Conservation (phyloP, 2,329 filamentous ascomycete species). For the Trichocomaceae sp. region DNA sequence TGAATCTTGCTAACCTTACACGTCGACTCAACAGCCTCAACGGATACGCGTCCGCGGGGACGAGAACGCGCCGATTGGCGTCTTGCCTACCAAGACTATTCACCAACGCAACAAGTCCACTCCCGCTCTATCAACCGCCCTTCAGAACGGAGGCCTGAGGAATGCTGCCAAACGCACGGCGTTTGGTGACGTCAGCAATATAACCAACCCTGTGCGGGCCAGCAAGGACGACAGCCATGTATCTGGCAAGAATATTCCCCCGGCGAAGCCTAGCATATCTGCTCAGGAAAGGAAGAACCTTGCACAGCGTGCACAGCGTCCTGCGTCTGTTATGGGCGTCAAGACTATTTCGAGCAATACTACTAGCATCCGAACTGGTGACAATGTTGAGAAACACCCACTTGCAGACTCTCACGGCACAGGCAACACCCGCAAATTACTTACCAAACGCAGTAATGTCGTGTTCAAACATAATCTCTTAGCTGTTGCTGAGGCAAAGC, state of each 20-base stretch:
- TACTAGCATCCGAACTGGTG: conserved; percentile 26
- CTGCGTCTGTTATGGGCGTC: conserved; percentile 37
- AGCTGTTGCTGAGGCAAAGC: conserved; percentile 28
- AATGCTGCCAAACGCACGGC: conserved; percentile 66
- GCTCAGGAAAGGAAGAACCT: conserved; percentile 39
- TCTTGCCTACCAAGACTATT: conserved; percentile 51
- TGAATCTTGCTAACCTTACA: conserved; percentile 4
- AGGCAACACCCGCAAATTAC: conserved; percentile 41
- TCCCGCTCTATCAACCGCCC: conserved; percentile 51
- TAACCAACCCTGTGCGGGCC: conserved; percentile 32
- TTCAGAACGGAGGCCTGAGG: conserved; percentile 53
- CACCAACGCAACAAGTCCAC: conserved; percentile 80
- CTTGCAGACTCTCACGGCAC: conserved; percentile 21
- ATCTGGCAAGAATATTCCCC: conserved; percentile 40
- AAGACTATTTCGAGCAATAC: conserved; percentile 34
- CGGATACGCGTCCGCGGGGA: conserved; percentile 59
- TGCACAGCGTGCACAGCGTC: conserved; percentile 57
- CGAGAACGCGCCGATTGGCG: conserved; percentile 59
- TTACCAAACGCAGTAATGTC: conserved; percentile 48
- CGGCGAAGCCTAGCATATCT: conserved; percentile 24
- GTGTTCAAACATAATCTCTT: conserved; percentile 49
- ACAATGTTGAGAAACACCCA: conserved; percentile 28
- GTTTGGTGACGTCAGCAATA: conserved; percentile 78
- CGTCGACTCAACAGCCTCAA: conserved; percentile 53
- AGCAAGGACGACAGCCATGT: conserved; percentile 54